Evolutionary conservation across 441 rosid genomes (phyloP).

Genomic region (Brassica balearica): DNA sequence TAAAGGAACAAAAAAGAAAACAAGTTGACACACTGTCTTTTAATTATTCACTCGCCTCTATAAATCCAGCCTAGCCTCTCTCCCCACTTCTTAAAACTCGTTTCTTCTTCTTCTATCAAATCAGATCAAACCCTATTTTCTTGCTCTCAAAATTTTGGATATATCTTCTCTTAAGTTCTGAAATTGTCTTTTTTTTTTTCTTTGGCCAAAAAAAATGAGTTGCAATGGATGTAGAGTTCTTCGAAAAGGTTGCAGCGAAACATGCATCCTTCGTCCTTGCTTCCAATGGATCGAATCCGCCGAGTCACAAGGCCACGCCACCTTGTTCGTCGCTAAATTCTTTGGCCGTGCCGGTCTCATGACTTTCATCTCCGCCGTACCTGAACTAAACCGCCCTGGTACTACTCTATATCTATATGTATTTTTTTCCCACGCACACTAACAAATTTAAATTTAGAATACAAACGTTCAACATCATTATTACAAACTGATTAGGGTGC

Average conservation of each 20-base stretch:
- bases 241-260: constrained; percentile 75
- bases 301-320: constrained; percentile 77
- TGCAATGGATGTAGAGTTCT: constrained; percentile 82
- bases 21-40: constrained; percentile 44
- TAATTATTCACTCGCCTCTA: constrained; percentile 40
- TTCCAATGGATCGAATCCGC: constrained; percentile 70
- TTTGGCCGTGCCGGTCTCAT: constrained; percentile 81
- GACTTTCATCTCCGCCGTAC: constrained; percentile 76
- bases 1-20: constrained; percentile 38
- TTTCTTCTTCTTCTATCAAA: constrained; percentile 17
- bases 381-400: constrained; percentile 71
- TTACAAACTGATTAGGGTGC: background rate
- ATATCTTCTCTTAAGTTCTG: background rate
- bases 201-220: constrained; percentile 44
- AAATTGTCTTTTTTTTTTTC: background rate
- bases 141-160: constrained; percentile 3
- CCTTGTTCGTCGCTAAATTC: constrained; percentile 74
- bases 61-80: constrained; percentile 36
- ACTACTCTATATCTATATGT: background rate
- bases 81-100: constrained; percentile 23
- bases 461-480: background rate
- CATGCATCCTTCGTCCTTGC: constrained; percentile 73
- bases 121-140: constrained; percentile 11
- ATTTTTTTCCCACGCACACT: background rate
- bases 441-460: background rate